Base-by-base conservation (phyloP, 805 yeast genomes). In the Metschnikowia colocasiae region DNA sequence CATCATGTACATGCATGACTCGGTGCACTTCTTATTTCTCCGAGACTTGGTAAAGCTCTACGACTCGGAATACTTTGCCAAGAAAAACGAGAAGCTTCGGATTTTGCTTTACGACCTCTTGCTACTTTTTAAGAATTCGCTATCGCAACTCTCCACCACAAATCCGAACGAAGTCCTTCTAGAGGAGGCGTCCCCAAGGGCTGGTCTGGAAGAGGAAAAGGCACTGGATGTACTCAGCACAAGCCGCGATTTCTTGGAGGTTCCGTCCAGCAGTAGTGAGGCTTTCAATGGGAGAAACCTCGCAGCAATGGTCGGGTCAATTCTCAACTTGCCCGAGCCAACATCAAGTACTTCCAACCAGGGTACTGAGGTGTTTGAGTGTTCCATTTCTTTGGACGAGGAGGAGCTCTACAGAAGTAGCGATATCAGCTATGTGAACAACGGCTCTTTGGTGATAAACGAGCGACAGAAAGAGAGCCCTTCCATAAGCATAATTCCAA, bases 81-180 rank as follows among this genome's bases (percentile, higher is more conserved):
- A 46, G 6, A 55, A 39, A 56, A 64, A 77, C 52, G 76, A 74
- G 22, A 81, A 77, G 51, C 59, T 82, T 43, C 74, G 75, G 52
- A 81, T 82, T 43, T 61, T 82, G 51, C 63, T 82, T 1, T 81
- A 82, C 58, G 88, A 83, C 57, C 71, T 82, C 46, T 63, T 83
- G 30, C 63, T 81, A 8, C 74, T 85, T 1, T 65, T 81, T 56
- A 82, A 81, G 58, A 59, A 61, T 6, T 58, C 71, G 3, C 48
- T 73, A 16, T 62, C 69, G 1, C 58, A 49, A 19, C 37, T 41
- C 1, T 36, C 52, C 9, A 43, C 54, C 2, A 41, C 33, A 0
- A 27, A 32, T 20, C 46, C 42, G 6, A 38, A 23, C 25, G 59
- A 53, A n/a, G 48, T 46, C 13, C 37, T 51, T 15, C 44, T 48